Evolutionary conservation across 139 green algal genomes (phyloP).

Genomic region (Chlorella vulgaris): DNA sequence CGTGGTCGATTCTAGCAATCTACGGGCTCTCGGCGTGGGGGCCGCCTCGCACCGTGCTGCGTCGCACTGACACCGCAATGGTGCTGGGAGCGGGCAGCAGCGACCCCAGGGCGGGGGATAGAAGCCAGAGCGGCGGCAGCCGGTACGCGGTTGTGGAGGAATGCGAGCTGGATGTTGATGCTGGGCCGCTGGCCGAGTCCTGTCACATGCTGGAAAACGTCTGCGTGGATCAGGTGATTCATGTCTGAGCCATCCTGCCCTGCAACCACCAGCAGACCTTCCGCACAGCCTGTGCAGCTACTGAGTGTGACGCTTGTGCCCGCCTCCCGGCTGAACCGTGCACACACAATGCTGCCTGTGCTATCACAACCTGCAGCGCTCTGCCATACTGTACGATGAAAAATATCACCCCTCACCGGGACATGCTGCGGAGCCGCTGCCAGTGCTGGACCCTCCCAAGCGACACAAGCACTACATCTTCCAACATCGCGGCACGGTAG

Average conservation of each 20-base stretch:
- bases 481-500: neutral
- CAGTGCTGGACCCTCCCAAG: neutral
- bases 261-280: no score
- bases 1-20: neutral
- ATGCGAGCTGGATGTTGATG: neutral
- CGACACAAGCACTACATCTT: neutral
- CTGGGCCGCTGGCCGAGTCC: neutral
- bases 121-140: neutral
- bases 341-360: no score
- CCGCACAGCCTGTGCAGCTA: no score
- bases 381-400: neutral
- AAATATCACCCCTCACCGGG: neutral
- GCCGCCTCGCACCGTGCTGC: neutral
- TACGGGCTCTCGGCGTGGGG: no score
- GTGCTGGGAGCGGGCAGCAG: neutral
- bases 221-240: conserved; percentile 6
- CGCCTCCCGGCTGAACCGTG: neutral
- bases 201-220: neutral
- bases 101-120: neutral
- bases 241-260: no score
- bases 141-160: neutral
- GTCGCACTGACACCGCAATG: neutral
- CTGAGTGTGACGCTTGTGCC: no score
- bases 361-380: neutral
- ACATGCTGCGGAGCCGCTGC: neutral